phyloP scores from a whole-genome alignment of 2,329 filamentous ascomycete genomes.

The Paracamarosporium sp. region DNA sequence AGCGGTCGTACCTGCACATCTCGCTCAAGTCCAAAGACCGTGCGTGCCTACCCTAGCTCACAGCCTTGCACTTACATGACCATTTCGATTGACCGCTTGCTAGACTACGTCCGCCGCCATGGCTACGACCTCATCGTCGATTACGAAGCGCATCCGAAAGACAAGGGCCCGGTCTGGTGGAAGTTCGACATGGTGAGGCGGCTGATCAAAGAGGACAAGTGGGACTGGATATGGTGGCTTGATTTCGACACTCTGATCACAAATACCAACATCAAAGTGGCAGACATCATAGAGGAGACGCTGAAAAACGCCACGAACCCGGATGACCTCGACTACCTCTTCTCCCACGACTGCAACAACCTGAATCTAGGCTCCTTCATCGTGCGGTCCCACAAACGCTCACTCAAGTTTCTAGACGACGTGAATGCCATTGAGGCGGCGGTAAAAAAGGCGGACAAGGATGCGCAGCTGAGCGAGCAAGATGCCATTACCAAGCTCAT shows the following conservation, averaged over 20 bases:
- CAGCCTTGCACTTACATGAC: no score
- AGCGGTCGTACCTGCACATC: conserved; percentile 44
- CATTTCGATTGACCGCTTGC: conserved; percentile 1
- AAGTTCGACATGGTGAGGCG: conserved; percentile 49
- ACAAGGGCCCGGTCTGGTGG: conserved; percentile 41
- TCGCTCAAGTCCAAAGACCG: conserved; percentile 48
- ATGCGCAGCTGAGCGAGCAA: conserved; percentile 45
- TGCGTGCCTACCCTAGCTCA: conserved; percentile 23
- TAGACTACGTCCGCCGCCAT: conserved; percentile 49
- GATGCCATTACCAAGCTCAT: conserved; percentile 46
- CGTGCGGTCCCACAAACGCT: conserved; percentile 42
- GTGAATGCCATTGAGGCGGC: conserved; percentile 31
- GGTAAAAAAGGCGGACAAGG: conserved; percentile 27
- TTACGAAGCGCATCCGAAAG: conserved; percentile 41
- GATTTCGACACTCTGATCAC: conserved; percentile 52
- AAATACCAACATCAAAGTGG: conserved; percentile 44
- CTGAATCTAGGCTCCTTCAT: conserved; percentile 50
- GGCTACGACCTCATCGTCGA: conserved; percentile 50
- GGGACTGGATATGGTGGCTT: conserved; percentile 54
- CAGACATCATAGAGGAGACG: conserved; percentile 44
- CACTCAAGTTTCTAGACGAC: conserved; percentile 42
- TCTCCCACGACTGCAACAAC: conserved; percentile 49
- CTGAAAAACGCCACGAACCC: conserved; percentile 37
- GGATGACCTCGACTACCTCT: conserved; percentile 44
- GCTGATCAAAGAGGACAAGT: conserved; percentile 40